These are phyloP conservation scores for Septoria linicola DNA, from an alignment of 2,329 filamentous ascomycete species.

Conservation along the genomic window DNA sequence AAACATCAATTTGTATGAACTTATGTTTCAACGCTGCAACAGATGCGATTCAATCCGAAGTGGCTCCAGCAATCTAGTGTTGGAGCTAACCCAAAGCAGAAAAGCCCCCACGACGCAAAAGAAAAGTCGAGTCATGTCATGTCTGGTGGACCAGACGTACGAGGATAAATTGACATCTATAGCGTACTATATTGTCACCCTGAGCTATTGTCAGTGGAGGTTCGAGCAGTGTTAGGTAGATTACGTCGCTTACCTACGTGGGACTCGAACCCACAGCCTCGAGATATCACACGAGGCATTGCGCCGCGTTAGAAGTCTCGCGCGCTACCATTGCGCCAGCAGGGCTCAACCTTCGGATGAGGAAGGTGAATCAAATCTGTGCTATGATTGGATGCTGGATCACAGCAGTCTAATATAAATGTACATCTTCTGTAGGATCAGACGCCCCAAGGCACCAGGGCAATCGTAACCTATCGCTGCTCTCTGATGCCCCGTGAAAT, in stretches of 20 bases:
- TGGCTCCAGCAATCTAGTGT: too few relatives aligned
- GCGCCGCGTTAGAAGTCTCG: constrained; percentile 37
- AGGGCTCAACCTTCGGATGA: not conserved
- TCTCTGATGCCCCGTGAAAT: too few relatives aligned
- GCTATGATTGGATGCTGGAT: not conserved
- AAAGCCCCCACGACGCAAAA: too few relatives aligned
- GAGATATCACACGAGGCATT: constrained; percentile 24
- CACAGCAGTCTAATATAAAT: not conserved
- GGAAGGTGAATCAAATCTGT: not conserved
- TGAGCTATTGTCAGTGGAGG: too few relatives aligned
- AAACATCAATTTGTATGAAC: too few relatives aligned
- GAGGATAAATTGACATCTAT: constrained; percentile 1
- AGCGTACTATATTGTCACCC: constrained; percentile 4
- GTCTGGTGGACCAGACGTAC: not conserved
- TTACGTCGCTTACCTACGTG: constrained; percentile 29
- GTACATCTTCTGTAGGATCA: too few relatives aligned
- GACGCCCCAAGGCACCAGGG: too few relatives aligned
- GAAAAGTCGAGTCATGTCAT: not conserved
- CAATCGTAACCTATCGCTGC: too few relatives aligned
- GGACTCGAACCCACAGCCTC: constrained; percentile 36
- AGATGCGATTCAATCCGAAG: too few relatives aligned
- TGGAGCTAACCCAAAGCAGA: too few relatives aligned
- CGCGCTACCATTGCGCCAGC: constrained; percentile 41
- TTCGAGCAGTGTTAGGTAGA: too few relatives aligned
- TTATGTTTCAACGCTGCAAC: too few relatives aligned